Base-by-base conservation (phyloP, 2,329 filamentous ascomycete species). In the Thelonectria blattea region DNA sequence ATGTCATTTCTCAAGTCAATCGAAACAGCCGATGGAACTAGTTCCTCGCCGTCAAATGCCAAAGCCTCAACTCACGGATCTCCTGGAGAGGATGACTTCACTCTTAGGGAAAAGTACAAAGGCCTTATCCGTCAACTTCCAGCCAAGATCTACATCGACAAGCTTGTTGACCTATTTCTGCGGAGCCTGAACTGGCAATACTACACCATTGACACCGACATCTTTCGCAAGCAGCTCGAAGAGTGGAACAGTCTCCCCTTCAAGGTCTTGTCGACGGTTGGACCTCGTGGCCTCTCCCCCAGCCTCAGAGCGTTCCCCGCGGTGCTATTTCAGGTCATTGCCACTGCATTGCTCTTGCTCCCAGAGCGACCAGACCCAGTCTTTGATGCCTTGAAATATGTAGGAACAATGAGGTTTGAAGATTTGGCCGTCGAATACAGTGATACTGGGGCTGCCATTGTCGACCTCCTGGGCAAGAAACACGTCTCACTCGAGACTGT, bases 341-440 rank as follows among this genome's bases (percentile, higher is more conserved):
- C 85, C 3, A 80, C 80, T 3, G 80, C 83, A 15, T 72, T 89
- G 43, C 75, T 88, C 52, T 79, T 82, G 32, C 75, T 88, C 22
- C 80, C 82, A 0, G 74, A 79, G 2, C 77, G 78, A 10, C 73
- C 79, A 9, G 79, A 84, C 30, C 72, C 79, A 41, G 79, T 75
- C 5, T 85, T 87, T 47, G 81, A 85, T 27, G 77, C 80, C 2
- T 75, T 89, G 50, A 87, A 88, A 70, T 87, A 87, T 66, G 81
- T 83, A 1, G 80, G 79, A 3, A 82, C 79, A 49, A 86, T 87
- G 82, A 82, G 81, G 2, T 86, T 87, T 61, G 84, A 87, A 69
- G 84, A 88, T 52, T 72, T 89, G 18, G 85, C 85, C 2, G 75
- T 77, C 15, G 86, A 88, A 58, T 88, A 88, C 67, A 87, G 85